Evolutionary conservation across 164 flowering plant genomes (phyloP).

Genomic region (Aristolochia fimbriata): DNA sequence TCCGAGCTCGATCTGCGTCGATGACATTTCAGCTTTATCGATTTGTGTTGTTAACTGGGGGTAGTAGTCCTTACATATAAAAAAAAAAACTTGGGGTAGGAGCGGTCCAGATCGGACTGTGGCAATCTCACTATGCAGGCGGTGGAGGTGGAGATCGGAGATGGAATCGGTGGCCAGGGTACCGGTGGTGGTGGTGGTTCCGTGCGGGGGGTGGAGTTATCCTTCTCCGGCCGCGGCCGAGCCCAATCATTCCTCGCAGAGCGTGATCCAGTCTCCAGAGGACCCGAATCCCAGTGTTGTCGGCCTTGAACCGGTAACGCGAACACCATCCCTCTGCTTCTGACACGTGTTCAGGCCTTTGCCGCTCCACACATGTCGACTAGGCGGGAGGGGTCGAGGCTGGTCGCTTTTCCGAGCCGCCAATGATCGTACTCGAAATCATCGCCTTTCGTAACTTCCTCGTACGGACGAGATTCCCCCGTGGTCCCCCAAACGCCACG

Average conservation of each 20-base stretch:
- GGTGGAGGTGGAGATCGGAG: too few species aligned
- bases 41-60: too few species aligned
- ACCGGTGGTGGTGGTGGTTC: too few species aligned
- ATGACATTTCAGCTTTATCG: too few species aligned
- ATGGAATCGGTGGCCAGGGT: too few species aligned
- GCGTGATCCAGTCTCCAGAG: slow-evolving; percentile 25
- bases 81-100: too few species aligned
- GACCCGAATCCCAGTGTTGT: slow-evolving; percentile 30
- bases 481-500: slow-evolving; percentile 6
- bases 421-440: slow-evolving; percentile 10
- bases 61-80: too few species aligned
- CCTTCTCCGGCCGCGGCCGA: not conserved
- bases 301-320: slow-evolving; percentile 23
- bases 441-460: slow-evolving; percentile 12
- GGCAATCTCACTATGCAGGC: too few species aligned
- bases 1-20: too few species aligned
- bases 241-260: slow-evolving; percentile 38
- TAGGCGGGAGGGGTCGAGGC: not conserved
- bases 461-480: slow-evolving; percentile 12
- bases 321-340: not conserved
- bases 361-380: slow-evolving; percentile 8
- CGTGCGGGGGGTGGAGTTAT: too few species aligned
- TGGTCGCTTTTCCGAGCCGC: slow-evolving; percentile 21
- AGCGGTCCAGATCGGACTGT: too few species aligned
- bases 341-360: too few species aligned